Evolutionary conservation across 257 asterid species (phyloP), one percentile per base, ranked within the genome.

Genomic region (Solanum commersonii): DNA sequence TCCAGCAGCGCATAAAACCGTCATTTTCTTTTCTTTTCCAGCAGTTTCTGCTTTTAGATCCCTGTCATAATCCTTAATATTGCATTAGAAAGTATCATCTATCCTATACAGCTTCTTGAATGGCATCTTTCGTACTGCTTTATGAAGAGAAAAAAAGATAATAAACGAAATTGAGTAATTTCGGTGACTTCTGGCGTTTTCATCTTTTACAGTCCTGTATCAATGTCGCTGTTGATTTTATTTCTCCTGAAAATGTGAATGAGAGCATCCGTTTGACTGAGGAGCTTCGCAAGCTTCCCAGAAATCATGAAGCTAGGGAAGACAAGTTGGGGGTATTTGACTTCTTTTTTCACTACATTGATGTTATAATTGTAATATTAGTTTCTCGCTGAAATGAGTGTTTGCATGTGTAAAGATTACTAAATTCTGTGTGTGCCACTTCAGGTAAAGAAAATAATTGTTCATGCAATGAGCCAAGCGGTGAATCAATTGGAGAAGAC

Each of bases 171-270:
- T 16, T 52, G 63, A 52, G 23, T 2, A 52, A 52, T 52, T 52
- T 52, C 20, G 33, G 56, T 42, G 65, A 31, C 59, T 37, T 74
- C 38, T 35, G 63, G 56, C 3, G 4, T 76, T 18, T 59, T 79
- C 76, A n/a, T 25, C 31, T 63, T 78, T 44, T 22, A 42, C 93
- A 92, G 93, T 91, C 94, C 5, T 92, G 93, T 90, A 92, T 89
- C 34, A 91, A 92, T 37, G 92, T 92, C 1, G 92, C 94, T 7
- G 88, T 90, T 73, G 94, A 90, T 85, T 92, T 92, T 67, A 92
- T 91, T 70, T 92, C 93, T 2, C 93, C 94, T 72, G 94, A 92
- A 88, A 92, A 87, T 88, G 89, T 91, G 72, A 60, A 38, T 3
- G 78, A 88, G 34, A 90, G 94, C 87, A 40, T 90, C 42, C 60